These are phyloP conservation scores for Parietaria judaica DNA, from an alignment of 306 rosid genomes.

Conservation along the genomic window DNA sequence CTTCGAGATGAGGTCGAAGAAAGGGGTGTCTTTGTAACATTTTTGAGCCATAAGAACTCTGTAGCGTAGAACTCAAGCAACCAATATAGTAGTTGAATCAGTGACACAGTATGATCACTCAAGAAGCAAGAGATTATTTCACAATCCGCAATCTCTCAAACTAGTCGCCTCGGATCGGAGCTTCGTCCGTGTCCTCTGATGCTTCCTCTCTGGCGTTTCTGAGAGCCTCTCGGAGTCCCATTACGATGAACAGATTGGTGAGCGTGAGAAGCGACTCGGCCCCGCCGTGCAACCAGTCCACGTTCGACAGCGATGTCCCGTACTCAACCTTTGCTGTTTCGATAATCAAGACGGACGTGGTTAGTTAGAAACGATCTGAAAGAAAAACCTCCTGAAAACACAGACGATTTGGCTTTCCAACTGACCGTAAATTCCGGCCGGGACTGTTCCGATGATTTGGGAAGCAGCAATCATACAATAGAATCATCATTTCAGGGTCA, in stretches of 20 bases:
- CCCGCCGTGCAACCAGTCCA: slow-evolving; percentile 94
- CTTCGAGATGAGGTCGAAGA: no score
- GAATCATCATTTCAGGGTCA: slow-evolving; percentile 14
- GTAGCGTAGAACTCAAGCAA: no score
- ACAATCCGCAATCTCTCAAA: no score
- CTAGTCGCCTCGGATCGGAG: slow-evolving; percentile 18
- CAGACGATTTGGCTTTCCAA: background rate
- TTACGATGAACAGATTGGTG: slow-evolving; percentile 72
- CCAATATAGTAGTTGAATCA: no score
- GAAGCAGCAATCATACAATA: slow-evolving; percentile 17
- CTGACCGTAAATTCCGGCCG: slow-evolving; percentile 92
- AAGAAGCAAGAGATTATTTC: no score
- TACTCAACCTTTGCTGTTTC: slow-evolving; percentile 76
- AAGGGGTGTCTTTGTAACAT: no score
- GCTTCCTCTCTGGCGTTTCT: slow-evolving; percentile 34
- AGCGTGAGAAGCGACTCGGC: slow-evolving; percentile 86
- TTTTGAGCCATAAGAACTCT: no score
- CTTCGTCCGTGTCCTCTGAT: slow-evolving; percentile 18
- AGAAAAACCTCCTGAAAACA: background rate
- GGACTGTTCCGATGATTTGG: slow-evolving; percentile 44
- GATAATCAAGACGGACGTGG: slow-evolving; percentile 7
- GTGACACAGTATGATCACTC: no score
- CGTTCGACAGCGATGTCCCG: slow-evolving; percentile 87
- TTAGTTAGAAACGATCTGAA: slow-evolving; percentile 5
- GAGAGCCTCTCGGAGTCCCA: slow-evolving; percentile 77